Evolutionary conservation across 805 yeast species (phyloP).

Genomic region (Cyberlindnera bimundalis): DNA sequence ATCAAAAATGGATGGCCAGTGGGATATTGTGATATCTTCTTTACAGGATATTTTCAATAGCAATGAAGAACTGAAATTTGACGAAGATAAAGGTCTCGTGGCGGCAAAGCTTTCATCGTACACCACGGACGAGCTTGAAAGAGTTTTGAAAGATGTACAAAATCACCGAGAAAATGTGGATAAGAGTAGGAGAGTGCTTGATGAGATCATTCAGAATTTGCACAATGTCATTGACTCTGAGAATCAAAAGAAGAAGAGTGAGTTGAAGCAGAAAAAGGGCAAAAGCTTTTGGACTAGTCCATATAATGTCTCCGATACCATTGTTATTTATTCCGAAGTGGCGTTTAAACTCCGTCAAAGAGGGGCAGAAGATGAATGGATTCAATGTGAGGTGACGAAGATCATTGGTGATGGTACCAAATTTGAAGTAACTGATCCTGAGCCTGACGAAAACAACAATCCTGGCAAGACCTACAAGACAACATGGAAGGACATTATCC

Average conservation of each 20-base stretch:
- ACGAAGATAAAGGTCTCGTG: constrained; percentile 32
- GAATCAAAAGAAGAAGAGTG: constrained; percentile 21
- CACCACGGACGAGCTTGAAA: constrained; percentile 37
- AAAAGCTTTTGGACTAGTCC: constrained; percentile 43
- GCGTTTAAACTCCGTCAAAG: constrained; percentile 76
- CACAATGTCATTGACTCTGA: constrained; percentile 37
- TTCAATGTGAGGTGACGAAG: constrained; percentile 84
- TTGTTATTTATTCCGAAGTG: constrained; percentile 71
- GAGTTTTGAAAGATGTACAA: constrained; percentile 38
- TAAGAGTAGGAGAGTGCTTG: constrained; percentile 43
- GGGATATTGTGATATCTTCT: constrained; percentile 67
- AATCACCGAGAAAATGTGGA: constrained; percentile 58
- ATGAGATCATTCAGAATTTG: constrained; percentile 43
- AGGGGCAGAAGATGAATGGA: constrained; percentile 87
- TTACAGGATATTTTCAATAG: constrained; percentile 65
- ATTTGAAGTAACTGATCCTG: constrained; percentile 95
- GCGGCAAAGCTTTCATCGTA: constrained; percentile 31
- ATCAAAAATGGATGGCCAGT: constrained; percentile 48
- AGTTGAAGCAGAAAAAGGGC: constrained; percentile 27
- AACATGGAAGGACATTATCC: constrained; percentile 70
- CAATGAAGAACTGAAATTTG: constrained; percentile 53
- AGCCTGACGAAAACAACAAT: constrained; percentile 90
- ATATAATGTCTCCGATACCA: constrained; percentile 56
- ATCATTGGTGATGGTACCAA: constrained; percentile 67
- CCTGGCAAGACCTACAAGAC: constrained; percentile 86